Evolutionary conservation across 2,329 filamentous ascomycete genomes (phyloP), one percentile per base, ranked within the genome.

Genomic region (Saccharata proteae): DNA sequence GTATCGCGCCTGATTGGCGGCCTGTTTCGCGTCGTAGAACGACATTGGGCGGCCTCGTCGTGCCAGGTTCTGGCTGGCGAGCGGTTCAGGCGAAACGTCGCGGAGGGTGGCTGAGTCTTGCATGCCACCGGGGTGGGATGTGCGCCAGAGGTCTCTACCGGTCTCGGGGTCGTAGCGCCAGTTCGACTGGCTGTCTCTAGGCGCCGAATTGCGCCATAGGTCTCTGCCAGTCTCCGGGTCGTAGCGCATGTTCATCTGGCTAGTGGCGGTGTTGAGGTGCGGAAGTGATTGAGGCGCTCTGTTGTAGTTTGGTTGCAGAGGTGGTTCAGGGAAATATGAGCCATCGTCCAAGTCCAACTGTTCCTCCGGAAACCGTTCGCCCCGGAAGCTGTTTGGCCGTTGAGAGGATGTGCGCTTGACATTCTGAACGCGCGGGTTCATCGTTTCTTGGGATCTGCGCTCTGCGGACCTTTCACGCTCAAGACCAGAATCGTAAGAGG

Each of bases 1-100:
- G 7, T 18, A 12, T 10, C 20, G 25, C 4, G 22, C 26, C 17
- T 21, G 29, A 22, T 35, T 35, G 17, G 20, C 28, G 12, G 25
- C 27, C 13, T 35, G 23, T 15, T 35, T 35, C 11, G 29, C n/a
- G 23, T 31, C 28, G 15, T 28, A 35, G 15, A 35, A 30, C 7
- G 28, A 35, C 8, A 35, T 10, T 10, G 33, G 23, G 3, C 29
- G 24, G 10, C 33, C 28, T 5, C 20, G 30, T 2, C 27, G 16
- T n/a, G 13, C 17, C 13, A 35, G 10, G 24, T 26, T 26, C 2
- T 15, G n/a, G 6, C 18, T 26, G 3, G 27, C 11, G 24, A 19
- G 26, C 7, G 30, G 30, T 24, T 32, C 30, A 7, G 30, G 24
- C 6, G 30, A 21, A 21, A 7, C 7, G n/a, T 21, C 19, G n/a